Evolutionary conservation across 148 eudicot species (phyloP), one percentile per base, ranked within the genome.

Genomic region (Persicaria maculosa): DNA sequence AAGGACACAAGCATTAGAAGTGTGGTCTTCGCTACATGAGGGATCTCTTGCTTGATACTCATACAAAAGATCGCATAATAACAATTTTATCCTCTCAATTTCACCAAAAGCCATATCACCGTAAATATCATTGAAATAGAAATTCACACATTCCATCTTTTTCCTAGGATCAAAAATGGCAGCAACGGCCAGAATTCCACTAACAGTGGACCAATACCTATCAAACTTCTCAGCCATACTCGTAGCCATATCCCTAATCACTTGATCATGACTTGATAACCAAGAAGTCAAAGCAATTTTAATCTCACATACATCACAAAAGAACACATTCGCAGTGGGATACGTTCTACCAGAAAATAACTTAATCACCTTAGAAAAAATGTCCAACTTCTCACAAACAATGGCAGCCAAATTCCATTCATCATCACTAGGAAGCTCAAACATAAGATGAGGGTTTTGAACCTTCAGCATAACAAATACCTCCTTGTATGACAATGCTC

Each of bases 131-230:
- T 43, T 57, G 67, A 57, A 74, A 52, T 74, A 74, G 10, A 36
- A 67, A 4, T 48, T 72, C n/a, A 75, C 77, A 48, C 45, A 75
- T 16, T 67, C 62, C 77, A 67, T 16, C 48, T 67, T 67, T 8
- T 44, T 55, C 19, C 70, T 74, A 57, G 76, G 70, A 48, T 74
- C 68, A n/a, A 74, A 74, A 59, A 74, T 74, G 7, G 76, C 7
- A 20, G 70, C 76, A 15, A 74, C 31, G 4, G 68, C 70, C 9
- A 58, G 58, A 19, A 58, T 52, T 4, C 45, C 74, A 50, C 48
- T 72, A 6, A 72, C 36, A 72, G 16, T 50, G 19, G 14, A 48
- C 74, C 74, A 72, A 72, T 72, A 72, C 44, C 50, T 72, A 50
- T 50, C n/a, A 72, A 74, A 74, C 46, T 74, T 74, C 19, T 40